These are phyloP conservation scores for Sherardia arvensis DNA, from an alignment of 257 asterid species.

Conservation along the genomic window DNA sequence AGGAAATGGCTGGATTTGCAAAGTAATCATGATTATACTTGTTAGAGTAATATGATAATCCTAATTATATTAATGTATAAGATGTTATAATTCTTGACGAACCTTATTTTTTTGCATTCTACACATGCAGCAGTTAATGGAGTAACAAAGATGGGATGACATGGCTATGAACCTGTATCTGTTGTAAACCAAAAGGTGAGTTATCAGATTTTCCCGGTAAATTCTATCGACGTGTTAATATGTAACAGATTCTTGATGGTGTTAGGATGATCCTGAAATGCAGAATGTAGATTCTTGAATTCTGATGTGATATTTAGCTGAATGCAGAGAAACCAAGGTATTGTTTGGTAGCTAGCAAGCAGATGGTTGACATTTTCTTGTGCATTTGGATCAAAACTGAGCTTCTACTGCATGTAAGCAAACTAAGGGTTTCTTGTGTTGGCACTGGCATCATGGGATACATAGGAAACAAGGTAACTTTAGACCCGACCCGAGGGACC, in stretches of 20 bases:
- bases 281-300: neutral
- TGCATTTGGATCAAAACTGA: constrained; percentile 2
- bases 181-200: neutral
- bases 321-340: neutral
- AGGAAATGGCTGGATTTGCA: neutral
- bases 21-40: neutral
- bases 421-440: neutral
- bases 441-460: constrained; percentile 3
- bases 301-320: neutral
- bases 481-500: neutral
- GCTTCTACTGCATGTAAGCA: neutral
- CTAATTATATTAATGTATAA: neutral
- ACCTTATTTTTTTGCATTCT: neutral
- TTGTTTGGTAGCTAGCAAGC: neutral
- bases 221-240: neutral
- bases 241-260: neutral
- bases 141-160: neutral
- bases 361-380: constrained; percentile 3
- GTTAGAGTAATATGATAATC: too few relatives aligned
- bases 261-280: constrained; percentile 1
- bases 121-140: neutral
- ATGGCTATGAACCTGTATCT: neutral
- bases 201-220: neutral
- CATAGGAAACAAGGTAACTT: neutral
- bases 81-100: neutral